Base-by-base conservation (phyloP, 2,329 filamentous ascomycete genomes). In the Ophiosphaerella narmari region DNA sequence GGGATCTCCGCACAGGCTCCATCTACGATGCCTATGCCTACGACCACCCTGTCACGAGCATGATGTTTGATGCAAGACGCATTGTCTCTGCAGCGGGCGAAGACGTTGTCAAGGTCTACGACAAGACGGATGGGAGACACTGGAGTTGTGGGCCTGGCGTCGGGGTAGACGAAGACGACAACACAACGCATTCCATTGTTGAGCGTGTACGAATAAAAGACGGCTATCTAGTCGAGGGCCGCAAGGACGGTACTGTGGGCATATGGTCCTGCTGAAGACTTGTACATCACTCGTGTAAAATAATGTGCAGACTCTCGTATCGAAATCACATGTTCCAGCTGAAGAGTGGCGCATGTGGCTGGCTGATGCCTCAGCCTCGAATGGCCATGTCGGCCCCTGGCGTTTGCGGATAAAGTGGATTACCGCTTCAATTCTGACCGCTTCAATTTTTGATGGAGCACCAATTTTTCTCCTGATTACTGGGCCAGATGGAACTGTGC, bases 21-120 rank as follows among this genome's bases (percentile, higher is more conserved):
- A 97, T 99, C 63, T 89, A 89, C 72, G 94, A 99, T 72, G 94
- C 93, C 14, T 99, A 92, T 73, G 94, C 93, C 18, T 99, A 97
- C 75, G 92, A 97, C 68, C 82, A 90, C 66, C 86, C 92, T 0
- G 84, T 99, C 49, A 96, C 91, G 29, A 90, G 88, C 78, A 96
- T 97, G 91, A 96, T 95, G 87, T 99, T 99, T 71, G 94, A 99
- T 74, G 78, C 85, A 12, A 86, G 92, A 44, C 86, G 92, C 43
- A 99, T 99, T 60, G 91, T 94, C 31, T 85, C 89, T 44, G 93
- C 94, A 2, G 91, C 91, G 0, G 90, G 92, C 36, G 94, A 97
- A 74, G 87, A 91, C 66, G 91, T 97, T 21, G 92, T 94, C 63
- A 99, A 99, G 77, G 89, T 99, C 52, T 99, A 97, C 77, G 94